Base-by-base conservation (phyloP, 2,329 filamentous ascomycete genomes). In the Zymoseptoria tritici region DNA sequence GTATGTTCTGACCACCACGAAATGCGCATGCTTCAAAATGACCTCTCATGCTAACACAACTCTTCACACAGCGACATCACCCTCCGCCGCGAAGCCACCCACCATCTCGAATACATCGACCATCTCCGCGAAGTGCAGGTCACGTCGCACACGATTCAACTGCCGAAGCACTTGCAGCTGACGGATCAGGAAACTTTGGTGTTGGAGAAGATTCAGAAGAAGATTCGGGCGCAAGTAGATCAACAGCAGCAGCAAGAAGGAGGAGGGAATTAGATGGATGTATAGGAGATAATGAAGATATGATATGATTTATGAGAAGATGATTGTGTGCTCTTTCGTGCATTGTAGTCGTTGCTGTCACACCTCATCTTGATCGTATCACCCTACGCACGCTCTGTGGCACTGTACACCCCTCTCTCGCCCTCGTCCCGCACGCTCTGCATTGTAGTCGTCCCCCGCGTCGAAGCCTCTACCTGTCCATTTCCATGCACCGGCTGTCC, bases 111-210 rank as follows among this genome's bases (percentile, higher is more conserved):
- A 16, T 62, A 62, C 22, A 54, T 59, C 2, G 62, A 67, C 11
- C 62, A 59, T 2, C 22, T 61, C 4, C 63, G 61, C 11, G 60
- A 63, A 19, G 72, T 77, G 26, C 65, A 69, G 21, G 72, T 78
- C 19, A 70, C 65, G 1, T 64, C 71, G 5, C 63, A 68, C 1
- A 59, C 67, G 26, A 67, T 77, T 2, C 56, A 65, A 16, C 51
- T 78, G 20, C 77, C 76, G 26, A 66, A 70, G 21, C 66, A 73
- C 26, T 59, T 78, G 21, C 63, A 67, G 19, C 59, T 78, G 55
- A 73, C 71, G 19, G 57, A 62, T 9, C 71, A 75, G 46, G 75
- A 78, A 55, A 62, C 65, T 8, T 62, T 65, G 53, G n/a, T 78
- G 21, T 50, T 78, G 56, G 70, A 75, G 57, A 67, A 62, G 4